Conservation (phyloP, 148 eudicot genomes). For the Nepenthes mirabilis region DNA sequence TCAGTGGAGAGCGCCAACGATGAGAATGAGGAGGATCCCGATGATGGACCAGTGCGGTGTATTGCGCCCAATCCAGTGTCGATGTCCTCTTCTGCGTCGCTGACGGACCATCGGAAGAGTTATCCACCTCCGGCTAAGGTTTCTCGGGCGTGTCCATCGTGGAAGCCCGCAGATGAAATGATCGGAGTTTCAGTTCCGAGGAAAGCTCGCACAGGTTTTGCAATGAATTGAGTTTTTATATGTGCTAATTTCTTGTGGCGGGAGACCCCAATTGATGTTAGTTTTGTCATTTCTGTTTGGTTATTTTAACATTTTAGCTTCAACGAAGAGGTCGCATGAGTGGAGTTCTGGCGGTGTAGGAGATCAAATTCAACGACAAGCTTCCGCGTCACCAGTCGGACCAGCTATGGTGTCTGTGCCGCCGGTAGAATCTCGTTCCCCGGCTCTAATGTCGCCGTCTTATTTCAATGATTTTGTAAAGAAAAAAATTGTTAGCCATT, state of each 20-base stretch:
- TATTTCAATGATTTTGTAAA: slow-evolving; percentile 50
- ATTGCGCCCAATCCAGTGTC: slow-evolving; percentile 24
- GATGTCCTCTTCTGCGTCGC: slow-evolving; percentile 10
- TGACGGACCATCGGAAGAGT: slow-evolving; percentile 46
- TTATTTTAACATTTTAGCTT: slow-evolving; percentile 24
- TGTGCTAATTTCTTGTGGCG: not conserved
- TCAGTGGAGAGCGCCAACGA: slow-evolving; percentile 75
- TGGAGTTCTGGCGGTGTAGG: slow-evolving; percentile 36
- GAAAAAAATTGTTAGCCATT: slow-evolving; percentile 39
- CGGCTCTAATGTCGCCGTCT: slow-evolving; percentile 48
- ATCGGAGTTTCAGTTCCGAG: slow-evolving; percentile 75
- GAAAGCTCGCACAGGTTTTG: slow-evolving; percentile 80
- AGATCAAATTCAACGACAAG: slow-evolving; percentile 31
- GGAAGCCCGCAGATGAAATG: slow-evolving; percentile 86
- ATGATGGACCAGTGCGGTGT: slow-evolving; percentile 27
- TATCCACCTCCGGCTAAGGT: slow-evolving; percentile 52
- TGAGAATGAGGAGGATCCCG: slow-evolving; percentile 54
- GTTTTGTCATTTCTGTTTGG: not conserved
- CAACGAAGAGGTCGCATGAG: slow-evolving; percentile 74
- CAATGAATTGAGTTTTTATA: not conserved
- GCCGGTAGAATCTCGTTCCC: slow-evolving; percentile 11
- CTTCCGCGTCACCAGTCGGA: slow-evolving; percentile 54
- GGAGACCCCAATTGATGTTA: not conserved
- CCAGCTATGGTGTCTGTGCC: slow-evolving; percentile 17
- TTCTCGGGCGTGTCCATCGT: slow-evolving; percentile 25